phyloP scores from a whole-genome alignment of 202 grass and related monocot species.

The Hordeum pubiflorum region DNA sequence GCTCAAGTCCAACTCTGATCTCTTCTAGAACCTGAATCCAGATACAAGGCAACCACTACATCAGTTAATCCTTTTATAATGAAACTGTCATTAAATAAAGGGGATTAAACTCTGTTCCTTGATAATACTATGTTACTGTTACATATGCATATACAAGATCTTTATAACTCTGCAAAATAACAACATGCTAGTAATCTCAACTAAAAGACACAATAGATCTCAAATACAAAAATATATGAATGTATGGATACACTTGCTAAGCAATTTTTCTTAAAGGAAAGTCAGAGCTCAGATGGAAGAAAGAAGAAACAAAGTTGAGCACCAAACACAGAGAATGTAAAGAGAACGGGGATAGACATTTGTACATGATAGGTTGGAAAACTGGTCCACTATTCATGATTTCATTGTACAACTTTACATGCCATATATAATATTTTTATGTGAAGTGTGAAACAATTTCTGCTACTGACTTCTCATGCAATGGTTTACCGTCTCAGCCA shows the following conservation, averaged over 20 bases:
- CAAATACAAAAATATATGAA: not conserved
- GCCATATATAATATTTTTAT: not conserved
- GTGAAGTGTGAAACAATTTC: not conserved
- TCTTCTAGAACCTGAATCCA: constrained; percentile 65
- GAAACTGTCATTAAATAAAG: not conserved
- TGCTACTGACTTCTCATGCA: not conserved
- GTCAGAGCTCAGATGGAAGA: not conserved
- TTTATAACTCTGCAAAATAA: not conserved
- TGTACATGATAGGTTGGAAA: not conserved
- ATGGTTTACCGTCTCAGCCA: not conserved
- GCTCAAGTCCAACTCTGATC: constrained; percentile 61
- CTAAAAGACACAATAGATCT: not conserved
- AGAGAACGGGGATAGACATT: not conserved
- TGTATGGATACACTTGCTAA: not conserved
- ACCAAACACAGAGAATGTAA: not conserved
- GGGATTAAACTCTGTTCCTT: not conserved
- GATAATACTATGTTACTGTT: not conserved
- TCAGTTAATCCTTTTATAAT: not conserved
- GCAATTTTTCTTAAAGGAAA: not conserved
- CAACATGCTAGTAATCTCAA: not conserved
- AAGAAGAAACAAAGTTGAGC: not conserved
- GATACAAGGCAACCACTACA: not conserved
- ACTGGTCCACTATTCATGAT: not conserved
- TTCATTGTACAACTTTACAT: not conserved
- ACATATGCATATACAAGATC: not conserved